Evolutionary conservation across 176 grass and related monocot species (phyloP).

Genomic region (Miscanthus lutarioriparius): DNA sequence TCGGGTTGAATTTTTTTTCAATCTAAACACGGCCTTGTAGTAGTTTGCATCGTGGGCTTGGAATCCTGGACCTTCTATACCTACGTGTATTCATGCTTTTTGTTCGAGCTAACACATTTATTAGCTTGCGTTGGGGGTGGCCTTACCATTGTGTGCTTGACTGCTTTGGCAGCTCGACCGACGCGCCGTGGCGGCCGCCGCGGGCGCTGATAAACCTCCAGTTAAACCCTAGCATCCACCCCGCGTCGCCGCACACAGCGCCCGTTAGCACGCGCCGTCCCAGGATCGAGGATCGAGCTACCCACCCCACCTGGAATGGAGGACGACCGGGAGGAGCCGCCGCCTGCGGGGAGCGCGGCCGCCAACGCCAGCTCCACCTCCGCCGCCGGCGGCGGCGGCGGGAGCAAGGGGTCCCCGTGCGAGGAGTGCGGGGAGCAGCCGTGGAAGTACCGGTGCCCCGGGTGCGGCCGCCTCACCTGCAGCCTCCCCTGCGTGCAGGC

Average conservation of each 20-base stretch:
- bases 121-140: no score
- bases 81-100: no score
- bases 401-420: slow-evolving; percentile 50
- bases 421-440: slow-evolving; percentile 82
- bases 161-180: not conserved
- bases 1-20: no score
- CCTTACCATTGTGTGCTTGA: no score
- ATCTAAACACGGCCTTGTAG: no score
- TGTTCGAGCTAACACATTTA: no score
- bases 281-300: not conserved
- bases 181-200: not conserved
- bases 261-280: not conserved
- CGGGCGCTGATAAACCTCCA: slow-evolving; percentile 18
- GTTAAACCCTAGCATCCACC: slow-evolving; percentile 38
- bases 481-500: slow-evolving; percentile 91
- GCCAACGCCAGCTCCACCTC: not conserved
- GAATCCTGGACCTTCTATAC: no score
- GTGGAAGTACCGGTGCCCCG: slow-evolving; percentile 97
- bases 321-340: not conserved
- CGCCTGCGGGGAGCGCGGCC: not conserved
- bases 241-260: not conserved
- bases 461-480: slow-evolving; percentile 74
- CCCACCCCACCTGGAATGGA: slow-evolving; percentile 17
- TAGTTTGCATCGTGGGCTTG: no score
- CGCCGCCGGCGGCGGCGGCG: not conserved